Evolutionary conservation across 257 asterid genomes (phyloP).

Genomic region (Solanum phureja): DNA sequence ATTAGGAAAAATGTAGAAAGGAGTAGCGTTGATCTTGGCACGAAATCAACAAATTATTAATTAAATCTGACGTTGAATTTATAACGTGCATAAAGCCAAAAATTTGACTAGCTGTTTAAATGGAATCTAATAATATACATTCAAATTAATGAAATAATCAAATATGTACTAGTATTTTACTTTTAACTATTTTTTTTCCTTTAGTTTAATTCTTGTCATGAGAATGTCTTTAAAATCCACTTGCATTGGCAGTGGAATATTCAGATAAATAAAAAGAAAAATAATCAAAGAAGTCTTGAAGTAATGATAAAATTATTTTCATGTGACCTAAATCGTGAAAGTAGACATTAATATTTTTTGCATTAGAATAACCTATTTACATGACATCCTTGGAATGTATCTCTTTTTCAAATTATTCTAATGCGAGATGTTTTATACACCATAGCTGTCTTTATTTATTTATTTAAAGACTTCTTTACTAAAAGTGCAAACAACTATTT

Average conservation of each 20-base stretch:
- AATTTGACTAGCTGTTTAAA: constrained; percentile 10
- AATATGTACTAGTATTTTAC: neutral
- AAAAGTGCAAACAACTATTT: neutral
- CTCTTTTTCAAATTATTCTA: no score
- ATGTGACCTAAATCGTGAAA: neutral
- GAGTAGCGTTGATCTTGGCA: neutral
- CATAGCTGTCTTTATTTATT: no score
- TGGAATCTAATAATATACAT: neutral
- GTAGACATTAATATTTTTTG: neutral
- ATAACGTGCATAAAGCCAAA: constrained; percentile 10
- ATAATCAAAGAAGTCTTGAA: fast-evolving
- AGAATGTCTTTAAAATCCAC: neutral
- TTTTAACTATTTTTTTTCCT: neutral
- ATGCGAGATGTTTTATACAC: no score
- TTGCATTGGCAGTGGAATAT: neutral
- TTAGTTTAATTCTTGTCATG: neutral
- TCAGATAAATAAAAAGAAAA: neutral
- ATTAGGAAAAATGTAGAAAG: neutral
- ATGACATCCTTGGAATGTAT: no score
- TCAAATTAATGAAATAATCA: neutral
- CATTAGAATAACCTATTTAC: neutral
- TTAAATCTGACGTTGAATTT: neutral
- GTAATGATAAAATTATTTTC: neutral
- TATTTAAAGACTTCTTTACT: neutral
- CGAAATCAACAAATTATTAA: neutral